Base-by-base conservation (phyloP, 2,329 filamentous ascomycete genomes). In the Microdochium bolleyi region DNA sequence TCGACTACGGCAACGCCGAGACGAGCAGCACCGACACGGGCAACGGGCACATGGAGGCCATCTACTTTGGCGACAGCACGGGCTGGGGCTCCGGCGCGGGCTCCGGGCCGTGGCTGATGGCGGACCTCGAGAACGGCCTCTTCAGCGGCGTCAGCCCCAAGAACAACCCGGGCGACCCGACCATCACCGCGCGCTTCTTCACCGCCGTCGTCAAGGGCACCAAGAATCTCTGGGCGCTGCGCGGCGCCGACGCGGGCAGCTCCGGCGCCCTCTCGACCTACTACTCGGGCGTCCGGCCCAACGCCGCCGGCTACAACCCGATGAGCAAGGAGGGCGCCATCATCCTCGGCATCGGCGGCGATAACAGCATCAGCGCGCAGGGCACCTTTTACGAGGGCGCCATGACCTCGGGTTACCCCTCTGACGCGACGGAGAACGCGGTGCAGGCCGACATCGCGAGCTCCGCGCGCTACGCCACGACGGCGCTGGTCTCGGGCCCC, bases 341-440 rank as follows among this genome's bases (percentile, higher is more conserved):
- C 48, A 75, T 86, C 54, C 79, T 86, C n/a, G 83, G 83, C n/a
- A 84, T 85, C 52, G 83, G 83, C n/a, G 83, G 83, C 8, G 83
- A 86, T 58, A 87, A 83, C 67, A 83, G 79, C 61, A 68, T 71
- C 58, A 60, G 77, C 49, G 82, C 73, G 1, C 79, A 84, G 61
- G 82, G 83, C 24, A 85, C 82, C 0, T 83, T 83, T 60, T 83
- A 85, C 64, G 83, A 86, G 65, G 83, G 82, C 24, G 81, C 78
- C 24, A 83, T 86, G 80, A 85, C 81, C 14, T 66, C 71, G 0
- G 80, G 81, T 1, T 85, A 84, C 58, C 82, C 83, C 0, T 73
- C 77, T 2, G 81, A 85, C 56, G 73, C 71, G 11, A 80, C 75
- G 2, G 83, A 86, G 64, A 73, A 75, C 62, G 63, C 72, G 0